Conservation (phyloP, 345 rosid genomes). For the Cochlearia excelsa region DNA sequence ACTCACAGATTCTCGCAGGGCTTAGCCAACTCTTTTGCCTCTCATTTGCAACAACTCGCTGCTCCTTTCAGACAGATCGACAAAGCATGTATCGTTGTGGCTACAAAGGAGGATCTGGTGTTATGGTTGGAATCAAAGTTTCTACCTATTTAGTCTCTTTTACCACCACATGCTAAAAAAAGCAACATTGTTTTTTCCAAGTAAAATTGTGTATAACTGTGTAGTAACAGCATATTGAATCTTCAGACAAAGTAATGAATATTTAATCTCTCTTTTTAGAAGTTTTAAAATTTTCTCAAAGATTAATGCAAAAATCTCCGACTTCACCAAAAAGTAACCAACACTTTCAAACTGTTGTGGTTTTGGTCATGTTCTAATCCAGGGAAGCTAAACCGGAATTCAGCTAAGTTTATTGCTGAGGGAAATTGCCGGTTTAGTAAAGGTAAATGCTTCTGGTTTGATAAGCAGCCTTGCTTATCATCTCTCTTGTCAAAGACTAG, state of each 20-base stretch:
- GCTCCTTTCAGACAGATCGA: constrained; percentile 75
- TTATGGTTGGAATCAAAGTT: constrained; percentile 56
- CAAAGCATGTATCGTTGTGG: constrained; percentile 64
- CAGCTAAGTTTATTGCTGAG: no score
- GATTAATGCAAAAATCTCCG: no score
- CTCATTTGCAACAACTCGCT: constrained; percentile 56
- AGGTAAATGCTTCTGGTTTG: no score
- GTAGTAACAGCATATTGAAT: constrained; percentile 27
- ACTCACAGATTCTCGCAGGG: constrained; percentile 84
- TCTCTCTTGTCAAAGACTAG: no score
- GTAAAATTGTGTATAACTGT: constrained; percentile 19
- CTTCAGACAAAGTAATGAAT: constrained; percentile 12
- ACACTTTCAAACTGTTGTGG: no score
- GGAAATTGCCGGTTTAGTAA: no score
- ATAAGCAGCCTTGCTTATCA: no score
- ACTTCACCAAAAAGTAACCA: no score
- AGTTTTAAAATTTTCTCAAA: no score
- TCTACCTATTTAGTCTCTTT: constrained; percentile 33
- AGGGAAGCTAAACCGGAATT: no score
- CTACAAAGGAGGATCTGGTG: constrained; percentile 36
- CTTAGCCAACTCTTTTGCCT: constrained; percentile 64
- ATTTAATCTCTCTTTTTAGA: constrained; percentile 29
- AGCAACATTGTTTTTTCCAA: constrained; percentile 22
- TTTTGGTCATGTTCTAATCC: no score
- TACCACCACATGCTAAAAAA: constrained; percentile 12